Evolutionary conservation across 768 basidiomycete genomes (phyloP).

Genomic region (Pholiota microspora): DNA sequence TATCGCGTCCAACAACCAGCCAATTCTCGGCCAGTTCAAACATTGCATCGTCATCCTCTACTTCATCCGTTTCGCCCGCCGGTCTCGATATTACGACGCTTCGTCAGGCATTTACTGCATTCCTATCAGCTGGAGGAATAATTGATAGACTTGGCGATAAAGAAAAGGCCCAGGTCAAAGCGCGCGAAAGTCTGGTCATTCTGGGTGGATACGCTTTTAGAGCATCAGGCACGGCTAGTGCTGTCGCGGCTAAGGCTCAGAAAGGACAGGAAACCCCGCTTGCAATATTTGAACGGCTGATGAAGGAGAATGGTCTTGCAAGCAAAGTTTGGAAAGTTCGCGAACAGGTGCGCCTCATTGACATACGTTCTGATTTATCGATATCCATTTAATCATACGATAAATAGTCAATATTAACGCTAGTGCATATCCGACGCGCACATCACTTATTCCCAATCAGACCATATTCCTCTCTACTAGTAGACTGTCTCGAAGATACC

Average conservation of each 20-base stretch:
- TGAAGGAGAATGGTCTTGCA: slow-evolving; percentile 69
- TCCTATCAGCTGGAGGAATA: slow-evolving; percentile 74
- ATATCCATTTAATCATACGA: neutral
- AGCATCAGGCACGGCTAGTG: slow-evolving; percentile 38
- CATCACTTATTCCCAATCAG: slow-evolving; percentile 78
- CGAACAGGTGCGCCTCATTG: slow-evolving; percentile 74
- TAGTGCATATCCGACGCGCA: slow-evolving; percentile 70
- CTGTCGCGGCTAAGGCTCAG: slow-evolving; percentile 45
- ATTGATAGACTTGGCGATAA: slow-evolving; percentile 86
- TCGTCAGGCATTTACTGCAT: slow-evolving; percentile 63
- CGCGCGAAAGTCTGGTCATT: slow-evolving; percentile 71
- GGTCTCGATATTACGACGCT: slow-evolving; percentile 56
- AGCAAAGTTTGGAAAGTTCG: slow-evolving; percentile 87
- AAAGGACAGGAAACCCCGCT: slow-evolving; percentile 73
- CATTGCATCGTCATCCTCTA: slow-evolving; percentile 43
- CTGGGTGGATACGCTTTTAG: slow-evolving; percentile 74
- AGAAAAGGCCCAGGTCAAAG: slow-evolving; percentile 69
- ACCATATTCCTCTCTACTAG: slow-evolving; percentile 75
- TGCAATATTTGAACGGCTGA: slow-evolving; percentile 63
- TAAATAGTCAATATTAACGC: slow-evolving; percentile 55
- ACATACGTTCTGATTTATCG: neutral
- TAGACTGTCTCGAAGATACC: slow-evolving; percentile 85
- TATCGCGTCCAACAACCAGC: slow-evolving; percentile 34
- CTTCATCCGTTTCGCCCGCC: slow-evolving; percentile 39
- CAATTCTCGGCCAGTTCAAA: slow-evolving; percentile 24